Evolutionary conservation across 441 rosid genomes (phyloP), one percentile per base, ranked within the genome.

Genomic region (Flueggea neowawraea): DNA sequence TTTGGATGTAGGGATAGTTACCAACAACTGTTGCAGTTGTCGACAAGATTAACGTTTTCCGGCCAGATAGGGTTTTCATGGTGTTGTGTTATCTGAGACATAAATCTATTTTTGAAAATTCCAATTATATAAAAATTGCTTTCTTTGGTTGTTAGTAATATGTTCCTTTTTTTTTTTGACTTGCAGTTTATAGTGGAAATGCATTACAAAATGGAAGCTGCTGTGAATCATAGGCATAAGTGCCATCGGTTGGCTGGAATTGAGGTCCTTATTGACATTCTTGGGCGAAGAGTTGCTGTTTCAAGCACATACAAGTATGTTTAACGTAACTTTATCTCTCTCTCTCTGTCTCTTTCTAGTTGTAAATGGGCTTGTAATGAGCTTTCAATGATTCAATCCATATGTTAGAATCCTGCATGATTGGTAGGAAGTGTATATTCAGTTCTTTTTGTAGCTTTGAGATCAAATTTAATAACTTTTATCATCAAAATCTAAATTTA

Each of bases 1-100:
- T 69, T 56, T 76, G 63, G 75, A 57, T 80, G 81, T 68, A 95
- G 99, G 79, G 82, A 76, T 53, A 81, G 74, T 69, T 65, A 61
- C 64, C 78, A 61, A 50, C 73, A 69, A 77, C 69, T 74, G 73
- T 57, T 65, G 87, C 80, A 52, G 83, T 95, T 65, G 54, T 85
- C 52, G 98, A 95, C 74, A 88, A 79, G 80, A 86, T 95, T 45
- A 92, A 92, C 65, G 80, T 95, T 71, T 92, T 95, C 71, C 98
- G 97, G 63, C 85, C 95, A 3, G 98, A 95, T 77, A 90, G 98
- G 77, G 97, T 84, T 70, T 95, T 92, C 81, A 92, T 87, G 98
- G 99, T 95, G 74, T 50, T 44, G 57, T 70, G 59, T 66, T 55
- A 47, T 47, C 4, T 1, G 28, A 22, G 28, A 22, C 28, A 22